These are phyloP conservation scores for Hymenochaete sp. DNA, from an alignment of 1,284 basidiomycete genomes.

Conservation along the genomic window DNA sequence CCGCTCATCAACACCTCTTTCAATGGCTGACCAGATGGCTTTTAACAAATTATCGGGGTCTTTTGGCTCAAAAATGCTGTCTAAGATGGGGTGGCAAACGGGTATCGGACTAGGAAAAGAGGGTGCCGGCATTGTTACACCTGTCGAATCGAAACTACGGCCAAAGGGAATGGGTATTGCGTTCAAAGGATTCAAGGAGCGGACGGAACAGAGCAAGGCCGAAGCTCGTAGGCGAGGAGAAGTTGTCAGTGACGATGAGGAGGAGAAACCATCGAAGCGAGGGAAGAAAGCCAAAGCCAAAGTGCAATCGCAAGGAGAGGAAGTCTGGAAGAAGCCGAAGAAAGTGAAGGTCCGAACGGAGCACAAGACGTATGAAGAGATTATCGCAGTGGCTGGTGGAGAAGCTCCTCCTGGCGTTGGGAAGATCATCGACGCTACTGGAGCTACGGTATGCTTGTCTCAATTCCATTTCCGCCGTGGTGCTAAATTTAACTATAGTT, in stretches of 20 bases:
- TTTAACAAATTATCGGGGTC: slow-evolving; percentile 70
- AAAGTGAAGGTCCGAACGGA: slow-evolving; percentile 79
- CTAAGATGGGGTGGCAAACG: slow-evolving; percentile 88
- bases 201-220: slow-evolving; percentile 79
- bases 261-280: slow-evolving; percentile 38
- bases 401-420: slow-evolving; percentile 56
- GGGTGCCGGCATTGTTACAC: slow-evolving; percentile 81
- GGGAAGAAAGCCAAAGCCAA: slow-evolving; percentile 44
- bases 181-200: slow-evolving; percentile 78
- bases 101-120: slow-evolving; percentile 75
- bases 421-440: slow-evolving; percentile 89
- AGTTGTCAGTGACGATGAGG: slow-evolving; percentile 67
- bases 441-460: slow-evolving; percentile 57
- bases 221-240: slow-evolving; percentile 76
- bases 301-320: slow-evolving; percentile 39
- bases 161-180: slow-evolving; percentile 82
- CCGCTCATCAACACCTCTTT: slow-evolving; percentile 44
- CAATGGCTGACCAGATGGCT: slow-evolving; percentile 61
- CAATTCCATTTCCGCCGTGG: background rate
- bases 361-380: slow-evolving; percentile 94
- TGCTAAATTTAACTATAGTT: slow-evolving; percentile 37
- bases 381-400: slow-evolving; percentile 75
- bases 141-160: slow-evolving; percentile 78
- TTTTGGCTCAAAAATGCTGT: slow-evolving; percentile 83
- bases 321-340: slow-evolving; percentile 71